Base-by-base conservation (phyloP, 2,329 filamentous ascomycete species). In the Aspergillus versicolor region DNA sequence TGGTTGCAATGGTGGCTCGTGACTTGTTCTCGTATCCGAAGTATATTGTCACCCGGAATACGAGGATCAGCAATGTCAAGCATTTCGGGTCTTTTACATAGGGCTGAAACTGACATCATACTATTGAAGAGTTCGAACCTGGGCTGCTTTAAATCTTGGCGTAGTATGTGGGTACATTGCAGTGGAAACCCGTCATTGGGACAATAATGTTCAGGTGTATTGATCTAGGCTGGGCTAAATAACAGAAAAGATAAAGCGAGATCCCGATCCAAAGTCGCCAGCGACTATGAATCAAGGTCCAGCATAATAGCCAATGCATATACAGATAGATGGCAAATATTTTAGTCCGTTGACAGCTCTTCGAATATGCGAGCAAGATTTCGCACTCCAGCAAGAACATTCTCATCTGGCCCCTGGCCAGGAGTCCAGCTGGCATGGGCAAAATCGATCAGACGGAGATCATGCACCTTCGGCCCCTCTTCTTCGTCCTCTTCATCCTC, bases 371-470 rank as follows among this genome's bases (percentile, higher is more conserved):
- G 80, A 51, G 84, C 80, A 38, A 93, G 77, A 69, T 83, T 93
- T 69, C 86, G 81, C 60, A 97, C 84, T 0, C 92, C 92, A 37
- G 79, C 78, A 32, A 97, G 79, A 13, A 84, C 78, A 69, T 97
- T 97, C 75, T 96, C 88, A 71, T 99, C 94, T 0, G 89, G 88
- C 0, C 93, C 93, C 66, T 88, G 77, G 1, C 91, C 91, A 0
- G 90, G 89, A 1, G 86, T 88, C 87, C 89, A 97, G 49, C 81
- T 77, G 11, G 94, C 94, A 74, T 99, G 94, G 1, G 94, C 94
- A 81, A 99, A 99, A 73, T 99, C 94, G 65, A 99, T 99, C 61
- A 99, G 81, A 70, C 93, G 94, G 49, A 97, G 81, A 12, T 86
- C 83, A 67, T 88, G 91, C 43, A 96, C 84, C 65, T 87, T 87